phyloP scores from a whole-genome alignment of 2,329 filamentous ascomycete genomes.

The Rhynchosporium agropyri region DNA sequence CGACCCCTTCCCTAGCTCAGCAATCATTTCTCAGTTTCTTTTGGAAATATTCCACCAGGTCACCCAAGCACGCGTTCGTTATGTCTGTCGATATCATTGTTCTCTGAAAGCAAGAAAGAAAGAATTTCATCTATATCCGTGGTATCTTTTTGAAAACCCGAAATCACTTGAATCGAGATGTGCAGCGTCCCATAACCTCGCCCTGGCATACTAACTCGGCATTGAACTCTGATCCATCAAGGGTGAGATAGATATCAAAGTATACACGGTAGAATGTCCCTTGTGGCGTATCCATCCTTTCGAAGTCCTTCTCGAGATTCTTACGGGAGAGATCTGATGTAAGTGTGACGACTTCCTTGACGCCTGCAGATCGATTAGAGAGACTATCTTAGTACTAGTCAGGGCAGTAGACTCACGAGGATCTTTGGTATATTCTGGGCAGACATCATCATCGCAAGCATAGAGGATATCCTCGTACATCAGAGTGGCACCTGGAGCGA shows the following conservation, averaged over 20 bases:
- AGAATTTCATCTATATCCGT: conserved; percentile 30
- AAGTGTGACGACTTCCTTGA: conserved; percentile 98
- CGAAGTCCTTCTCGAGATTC: conserved; percentile 98
- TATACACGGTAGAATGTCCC: conserved; percentile 90
- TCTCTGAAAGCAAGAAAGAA: conserved; percentile 28
- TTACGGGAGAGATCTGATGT: conserved; percentile 96
- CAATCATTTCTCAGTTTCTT: background rate
- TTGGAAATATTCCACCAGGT: conserved; percentile 5
- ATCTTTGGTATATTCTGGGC: conserved; percentile 98
- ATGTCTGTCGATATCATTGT: background rate
- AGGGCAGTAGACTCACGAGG: conserved; percentile 73
- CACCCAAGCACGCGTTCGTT: too few relatives aligned
- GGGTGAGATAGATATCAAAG: conserved; percentile 83
- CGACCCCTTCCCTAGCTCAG: background rate
- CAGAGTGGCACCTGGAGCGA: conserved; percentile 92
- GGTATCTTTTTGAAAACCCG: conserved; percentile 24
- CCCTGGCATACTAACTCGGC: conserved; percentile 98
- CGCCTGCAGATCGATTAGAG: conserved; percentile 61
- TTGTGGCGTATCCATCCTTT: conserved; percentile 98
- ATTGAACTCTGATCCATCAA: conserved; percentile 97
- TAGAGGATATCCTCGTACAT: conserved; percentile 99
- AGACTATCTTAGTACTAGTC: conserved; percentile 1
- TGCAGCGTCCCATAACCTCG: conserved; percentile 97
- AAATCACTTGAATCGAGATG: conserved; percentile 74
- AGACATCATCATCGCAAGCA: conserved; percentile 96